phyloP scores from a whole-genome alignment of 306 rosid species.

The Vigna hirtella region DNA sequence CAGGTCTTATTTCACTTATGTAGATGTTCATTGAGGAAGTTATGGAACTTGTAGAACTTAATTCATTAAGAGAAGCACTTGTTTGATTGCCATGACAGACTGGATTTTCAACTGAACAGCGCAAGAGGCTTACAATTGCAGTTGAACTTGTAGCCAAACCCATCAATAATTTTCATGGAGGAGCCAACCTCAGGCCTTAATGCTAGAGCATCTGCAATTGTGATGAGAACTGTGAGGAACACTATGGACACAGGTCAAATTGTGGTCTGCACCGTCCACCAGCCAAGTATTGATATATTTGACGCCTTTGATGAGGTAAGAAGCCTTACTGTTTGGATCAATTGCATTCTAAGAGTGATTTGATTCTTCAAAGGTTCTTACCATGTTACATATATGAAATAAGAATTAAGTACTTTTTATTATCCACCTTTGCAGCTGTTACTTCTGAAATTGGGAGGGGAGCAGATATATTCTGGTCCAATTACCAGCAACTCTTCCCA shows the following conservation, averaged over 20 bases:
- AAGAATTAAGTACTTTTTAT: neutral
- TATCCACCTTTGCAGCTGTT: conserved; percentile 60
- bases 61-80: conserved; percentile 69
- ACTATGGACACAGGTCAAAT: conserved; percentile 89
- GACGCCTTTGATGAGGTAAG: conserved; percentile 95
- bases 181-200: conserved; percentile 98
- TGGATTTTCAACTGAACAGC: conserved; percentile 85
- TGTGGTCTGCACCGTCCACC: conserved; percentile 95
- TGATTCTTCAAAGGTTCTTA: neutral
- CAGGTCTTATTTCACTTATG: neutral
- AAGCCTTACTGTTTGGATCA: neutral
- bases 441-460: conserved; percentile 85
- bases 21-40: conserved; percentile 94
- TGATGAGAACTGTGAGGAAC: conserved; percentile 95
- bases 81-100: conserved; percentile 82
- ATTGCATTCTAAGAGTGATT: neutral
- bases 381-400: neutral
- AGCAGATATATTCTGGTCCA: conserved; percentile 77
- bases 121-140: conserved; percentile 85
- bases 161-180: conserved; percentile 96
- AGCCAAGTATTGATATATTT: conserved; percentile 93
- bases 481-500: conserved; percentile 66
- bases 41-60: conserved; percentile 91
- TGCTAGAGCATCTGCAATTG: conserved; percentile 96
- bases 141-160: conserved; percentile 92